Conservation (phyloP, 1,284 basidiomycete genomes). For the Ganoderma resinaceum region DNA sequence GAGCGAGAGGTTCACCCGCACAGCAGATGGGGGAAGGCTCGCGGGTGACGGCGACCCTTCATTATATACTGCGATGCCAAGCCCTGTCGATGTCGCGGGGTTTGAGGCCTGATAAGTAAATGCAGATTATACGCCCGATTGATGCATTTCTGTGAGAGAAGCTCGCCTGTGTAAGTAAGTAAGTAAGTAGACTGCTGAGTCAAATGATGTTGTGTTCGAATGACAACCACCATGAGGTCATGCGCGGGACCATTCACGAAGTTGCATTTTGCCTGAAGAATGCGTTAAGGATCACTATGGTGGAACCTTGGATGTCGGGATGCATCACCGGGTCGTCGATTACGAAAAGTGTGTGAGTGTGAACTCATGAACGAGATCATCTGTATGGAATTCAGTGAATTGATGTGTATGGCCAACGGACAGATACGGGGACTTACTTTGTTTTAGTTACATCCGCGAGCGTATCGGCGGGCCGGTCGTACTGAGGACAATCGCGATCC, state of each 20-base stretch:
- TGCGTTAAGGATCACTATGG: neutral
- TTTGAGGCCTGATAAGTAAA: neutral
- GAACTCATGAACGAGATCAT: neutral
- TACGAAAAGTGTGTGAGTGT: neutral
- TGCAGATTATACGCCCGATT: neutral
- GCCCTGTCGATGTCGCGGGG: neutral
- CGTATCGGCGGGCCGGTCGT: neutral
- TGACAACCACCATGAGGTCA: neutral
- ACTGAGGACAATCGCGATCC: no score
- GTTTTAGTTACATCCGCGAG: neutral
- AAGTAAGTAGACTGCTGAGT: neutral
- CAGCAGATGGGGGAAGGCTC: neutral
- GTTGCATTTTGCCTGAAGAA: neutral
- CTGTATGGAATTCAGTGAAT: neutral
- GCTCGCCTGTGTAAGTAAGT: neutral
- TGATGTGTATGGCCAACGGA: neutral
- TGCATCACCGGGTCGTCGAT: neutral
- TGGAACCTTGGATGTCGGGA: neutral
- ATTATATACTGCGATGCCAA: neutral
- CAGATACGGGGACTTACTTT: neutral
- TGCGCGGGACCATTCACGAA: neutral
- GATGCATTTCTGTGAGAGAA: neutral
- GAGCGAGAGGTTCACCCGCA: neutral
- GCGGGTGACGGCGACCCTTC: neutral
- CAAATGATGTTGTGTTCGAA: neutral